Conservation (phyloP, 306 rosid species). For the Cicer pinnatifidum region DNA sequence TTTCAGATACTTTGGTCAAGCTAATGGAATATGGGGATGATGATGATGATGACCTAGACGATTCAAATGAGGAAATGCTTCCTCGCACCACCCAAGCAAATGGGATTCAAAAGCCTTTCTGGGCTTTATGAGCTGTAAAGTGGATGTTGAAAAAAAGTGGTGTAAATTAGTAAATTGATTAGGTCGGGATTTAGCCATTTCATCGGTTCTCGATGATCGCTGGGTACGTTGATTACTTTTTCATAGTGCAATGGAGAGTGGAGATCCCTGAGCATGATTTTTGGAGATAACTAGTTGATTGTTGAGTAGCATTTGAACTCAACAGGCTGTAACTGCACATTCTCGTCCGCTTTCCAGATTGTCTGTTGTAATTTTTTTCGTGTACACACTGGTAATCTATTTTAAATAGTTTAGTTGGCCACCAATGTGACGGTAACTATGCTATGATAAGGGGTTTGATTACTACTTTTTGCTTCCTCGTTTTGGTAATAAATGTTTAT, state of each 20-base stretch:
- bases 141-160: constrained; percentile 30
- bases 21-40: constrained; percentile 98
- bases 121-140: constrained; percentile 69
- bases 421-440: constrained; percentile 19
- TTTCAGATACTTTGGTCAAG: constrained; percentile 84
- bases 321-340: constrained; percentile 20
- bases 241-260: neutral
- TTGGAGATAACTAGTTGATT: constrained; percentile 30
- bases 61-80: constrained; percentile 54
- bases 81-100: constrained; percentile 38
- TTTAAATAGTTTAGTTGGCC: constrained; percentile 27
- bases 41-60: constrained; percentile 81
- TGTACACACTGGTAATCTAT: constrained; percentile 38
- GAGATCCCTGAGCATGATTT: constrained; percentile 35
- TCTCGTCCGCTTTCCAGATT: constrained; percentile 18
- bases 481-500: neutral
- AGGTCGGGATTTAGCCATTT: constrained; percentile 14
- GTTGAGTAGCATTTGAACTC: constrained; percentile 38
- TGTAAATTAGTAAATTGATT: constrained; percentile 40
- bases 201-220: constrained; percentile 35
- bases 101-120: constrained; percentile 75
- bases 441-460: constrained; percentile 27
- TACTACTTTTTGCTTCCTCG: constrained; percentile 13
- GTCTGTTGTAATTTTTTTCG: constrained; percentile 39
- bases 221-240: constrained; percentile 25